Percentiles rank a stretch among this genome's conserved stretches.
Conservation (phyloP, 441 rosid species). For the Lepidium campestre region DNA sequence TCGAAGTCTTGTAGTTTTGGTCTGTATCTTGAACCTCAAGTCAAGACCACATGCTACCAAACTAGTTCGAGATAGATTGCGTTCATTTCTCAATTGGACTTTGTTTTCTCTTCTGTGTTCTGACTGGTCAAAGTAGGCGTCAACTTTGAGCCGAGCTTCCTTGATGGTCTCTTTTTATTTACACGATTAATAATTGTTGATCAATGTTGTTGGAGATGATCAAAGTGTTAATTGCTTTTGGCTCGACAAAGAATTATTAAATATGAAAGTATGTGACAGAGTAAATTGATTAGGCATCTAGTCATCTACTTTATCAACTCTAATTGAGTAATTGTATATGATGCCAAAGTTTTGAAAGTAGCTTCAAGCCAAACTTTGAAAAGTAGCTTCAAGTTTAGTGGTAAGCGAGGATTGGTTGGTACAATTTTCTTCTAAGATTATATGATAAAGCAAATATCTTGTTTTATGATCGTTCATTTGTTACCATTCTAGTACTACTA, state of each 20-base stretch:
- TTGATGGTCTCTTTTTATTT: neutral
- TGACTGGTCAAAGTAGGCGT: neutral
- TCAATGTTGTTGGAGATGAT: neutral
- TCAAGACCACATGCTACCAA: neutral
- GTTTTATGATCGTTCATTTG: neutral
- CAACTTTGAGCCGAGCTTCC: neutral
- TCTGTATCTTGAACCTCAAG: neutral
- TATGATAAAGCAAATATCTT: neutral
- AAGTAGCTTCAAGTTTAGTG: neutral
- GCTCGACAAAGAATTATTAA: neutral
- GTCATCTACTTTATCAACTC: slow-evolving; percentile 8
- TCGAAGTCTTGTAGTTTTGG: neutral
- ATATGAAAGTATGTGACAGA: neutral
- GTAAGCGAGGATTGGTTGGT: slow-evolving; percentile 1
- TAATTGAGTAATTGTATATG: neutral
- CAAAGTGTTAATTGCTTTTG: slow-evolving; percentile 3
- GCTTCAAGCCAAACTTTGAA: neutral
- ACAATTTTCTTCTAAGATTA: neutral
- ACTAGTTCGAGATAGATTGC: neutral
- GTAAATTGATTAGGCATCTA: slow-evolving; percentile 9
- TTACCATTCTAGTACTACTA: no score
- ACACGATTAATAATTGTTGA: neutral
- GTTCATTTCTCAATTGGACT: neutral
- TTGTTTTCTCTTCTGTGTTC: neutral
- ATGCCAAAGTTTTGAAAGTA: slow-evolving; percentile 13